These are phyloP conservation scores for Fomitopsis pulvina DNA, from an alignment of 768 basidiomycete species.

Conservation along the genomic window DNA sequence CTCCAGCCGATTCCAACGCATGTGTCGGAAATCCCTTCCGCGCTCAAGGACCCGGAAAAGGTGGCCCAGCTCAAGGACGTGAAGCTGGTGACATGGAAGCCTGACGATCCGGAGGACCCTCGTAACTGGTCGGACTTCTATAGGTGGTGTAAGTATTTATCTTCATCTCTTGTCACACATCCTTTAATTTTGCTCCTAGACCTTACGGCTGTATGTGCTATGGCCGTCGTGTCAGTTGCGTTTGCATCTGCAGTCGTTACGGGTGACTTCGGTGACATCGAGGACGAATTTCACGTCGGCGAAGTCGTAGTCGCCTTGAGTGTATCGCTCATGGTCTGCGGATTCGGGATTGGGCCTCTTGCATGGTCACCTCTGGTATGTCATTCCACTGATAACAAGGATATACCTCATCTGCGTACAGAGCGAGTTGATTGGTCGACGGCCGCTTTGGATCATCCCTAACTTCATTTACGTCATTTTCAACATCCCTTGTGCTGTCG, in stretches of 20 bases:
- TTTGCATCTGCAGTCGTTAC: constrained; percentile 32
- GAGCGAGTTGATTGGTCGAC: constrained; percentile 35
- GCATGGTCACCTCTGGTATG: constrained; percentile 24
- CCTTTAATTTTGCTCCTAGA: constrained; percentile 12
- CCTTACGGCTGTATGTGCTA: constrained; percentile 24
- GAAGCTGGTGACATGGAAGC: constrained; percentile 31
- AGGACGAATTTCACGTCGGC: constrained; percentile 25
- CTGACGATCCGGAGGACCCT: constrained; percentile 34
- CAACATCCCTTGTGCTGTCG: constrained; percentile 35
- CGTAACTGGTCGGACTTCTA: constrained; percentile 27
- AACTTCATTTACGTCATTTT: constrained; percentile 34
- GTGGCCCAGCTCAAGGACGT: constrained; percentile 24
- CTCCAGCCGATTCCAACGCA: constrained; percentile 24
- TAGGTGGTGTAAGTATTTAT: constrained; percentile 26
- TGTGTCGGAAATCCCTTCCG: constrained; percentile 14
- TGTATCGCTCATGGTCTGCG: constrained; percentile 31
- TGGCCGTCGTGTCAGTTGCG: constrained; percentile 29
- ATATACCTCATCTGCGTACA: constrained; percentile 23
- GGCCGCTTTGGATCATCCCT: constrained; percentile 31
- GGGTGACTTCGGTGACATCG: constrained; percentile 29
- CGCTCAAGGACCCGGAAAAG: constrained; percentile 29
- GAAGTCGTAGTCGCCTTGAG: constrained; percentile 28
- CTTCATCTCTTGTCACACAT: neutral
- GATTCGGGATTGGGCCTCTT: constrained; percentile 27
- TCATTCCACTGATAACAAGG: too few species aligned